phyloP scores from a whole-genome alignment of 2,329 filamentous ascomycete genomes.

The Zarea fungicola region DNA sequence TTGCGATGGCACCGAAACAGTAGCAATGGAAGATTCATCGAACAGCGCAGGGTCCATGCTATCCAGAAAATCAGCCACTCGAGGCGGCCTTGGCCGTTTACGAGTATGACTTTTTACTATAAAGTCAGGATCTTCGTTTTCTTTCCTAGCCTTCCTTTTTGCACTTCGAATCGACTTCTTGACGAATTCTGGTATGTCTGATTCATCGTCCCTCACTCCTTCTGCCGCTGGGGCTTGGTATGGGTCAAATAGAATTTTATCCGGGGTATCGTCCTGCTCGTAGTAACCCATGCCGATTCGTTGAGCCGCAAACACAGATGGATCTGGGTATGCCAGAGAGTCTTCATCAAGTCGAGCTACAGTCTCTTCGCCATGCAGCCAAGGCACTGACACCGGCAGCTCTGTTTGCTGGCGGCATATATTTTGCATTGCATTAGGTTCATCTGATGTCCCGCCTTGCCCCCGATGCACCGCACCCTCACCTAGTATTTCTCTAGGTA shows the following conservation, averaged over 20 bases:
- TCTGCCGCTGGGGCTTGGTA: slow-evolving; percentile 49
- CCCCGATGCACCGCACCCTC: not conserved
- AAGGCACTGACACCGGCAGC: not conserved
- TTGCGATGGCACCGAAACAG: slow-evolving; percentile 18
- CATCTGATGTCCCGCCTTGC: not conserved
- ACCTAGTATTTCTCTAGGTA: not conserved
- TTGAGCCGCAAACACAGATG: slow-evolving; percentile 40
- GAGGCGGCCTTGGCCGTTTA: slow-evolving; percentile 26
- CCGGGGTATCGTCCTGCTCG: slow-evolving; percentile 51
- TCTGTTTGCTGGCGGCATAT: not conserved
- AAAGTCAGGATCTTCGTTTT: slow-evolving; percentile 53
- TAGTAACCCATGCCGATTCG: slow-evolving; percentile 58
- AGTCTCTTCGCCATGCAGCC: slow-evolving; percentile 2
- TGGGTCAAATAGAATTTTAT: slow-evolving; percentile 55
- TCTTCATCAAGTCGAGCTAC: slow-evolving; percentile 22
- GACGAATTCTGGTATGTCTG: slow-evolving; percentile 48
- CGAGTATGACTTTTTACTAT: slow-evolving; percentile 38
- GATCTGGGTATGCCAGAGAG: slow-evolving; percentile 42
- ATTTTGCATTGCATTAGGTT: not conserved
- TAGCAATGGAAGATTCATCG: slow-evolving; percentile 18
- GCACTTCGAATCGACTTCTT: slow-evolving; percentile 50
- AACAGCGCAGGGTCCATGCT: slow-evolving; percentile 52
- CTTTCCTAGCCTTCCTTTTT: slow-evolving; percentile 47
- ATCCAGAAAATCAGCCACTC: slow-evolving; percentile 27
- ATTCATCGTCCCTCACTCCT: slow-evolving; percentile 36